Evolutionary conservation across 2,329 filamentous ascomycete genomes (phyloP).

Genomic region (Coniella lustricola): DNA sequence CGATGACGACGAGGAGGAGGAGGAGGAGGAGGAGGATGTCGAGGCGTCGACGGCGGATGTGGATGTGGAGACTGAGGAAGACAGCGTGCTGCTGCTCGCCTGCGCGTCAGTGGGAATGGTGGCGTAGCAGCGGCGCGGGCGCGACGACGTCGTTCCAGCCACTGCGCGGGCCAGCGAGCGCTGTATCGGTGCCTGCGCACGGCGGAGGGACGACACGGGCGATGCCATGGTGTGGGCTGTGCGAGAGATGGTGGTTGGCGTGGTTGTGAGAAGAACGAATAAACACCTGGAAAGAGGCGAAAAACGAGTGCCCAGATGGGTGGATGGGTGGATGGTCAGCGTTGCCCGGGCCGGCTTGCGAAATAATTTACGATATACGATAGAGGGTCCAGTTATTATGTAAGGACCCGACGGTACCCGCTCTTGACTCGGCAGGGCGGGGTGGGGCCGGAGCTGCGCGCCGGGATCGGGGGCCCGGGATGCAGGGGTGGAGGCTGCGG

Average conservation of each 20-base stretch:
- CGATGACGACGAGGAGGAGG: slow-evolving; percentile 12
- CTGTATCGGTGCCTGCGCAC: slow-evolving; percentile 36
- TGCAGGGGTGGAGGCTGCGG: too few relatives aligned
- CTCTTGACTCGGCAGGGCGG: not conserved
- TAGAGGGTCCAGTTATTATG: slow-evolving; percentile 2
- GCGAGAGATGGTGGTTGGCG: too few relatives aligned
- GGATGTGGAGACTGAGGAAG: slow-evolving; percentile 18
- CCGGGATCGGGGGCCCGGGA: not conserved
- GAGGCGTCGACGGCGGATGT: slow-evolving; percentile 12
- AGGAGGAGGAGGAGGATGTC: slow-evolving; percentile 17
- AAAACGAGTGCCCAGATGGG: too few relatives aligned
- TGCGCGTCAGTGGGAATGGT: slow-evolving; percentile 33
- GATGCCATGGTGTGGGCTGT: slow-evolving; percentile 34
- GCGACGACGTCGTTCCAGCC: slow-evolving; percentile 20
- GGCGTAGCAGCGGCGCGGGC: slow-evolving; percentile 33
- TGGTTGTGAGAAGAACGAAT: too few relatives aligned
- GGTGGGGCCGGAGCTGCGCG: not conserved
- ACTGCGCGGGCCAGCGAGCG: slow-evolving; percentile 28
- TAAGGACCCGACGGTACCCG: slow-evolving; percentile 13
- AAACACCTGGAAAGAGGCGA: too few relatives aligned
- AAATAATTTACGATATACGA: slow-evolving; percentile 9
- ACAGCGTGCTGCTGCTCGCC: too few relatives aligned
- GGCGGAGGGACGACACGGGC: slow-evolving; percentile 34
- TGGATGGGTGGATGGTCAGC: not conserved
- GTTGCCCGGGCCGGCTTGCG: slow-evolving; percentile 10